phyloP scores from a whole-genome alignment of 163 green algal species.

The Chlorella variabilis region DNA sequence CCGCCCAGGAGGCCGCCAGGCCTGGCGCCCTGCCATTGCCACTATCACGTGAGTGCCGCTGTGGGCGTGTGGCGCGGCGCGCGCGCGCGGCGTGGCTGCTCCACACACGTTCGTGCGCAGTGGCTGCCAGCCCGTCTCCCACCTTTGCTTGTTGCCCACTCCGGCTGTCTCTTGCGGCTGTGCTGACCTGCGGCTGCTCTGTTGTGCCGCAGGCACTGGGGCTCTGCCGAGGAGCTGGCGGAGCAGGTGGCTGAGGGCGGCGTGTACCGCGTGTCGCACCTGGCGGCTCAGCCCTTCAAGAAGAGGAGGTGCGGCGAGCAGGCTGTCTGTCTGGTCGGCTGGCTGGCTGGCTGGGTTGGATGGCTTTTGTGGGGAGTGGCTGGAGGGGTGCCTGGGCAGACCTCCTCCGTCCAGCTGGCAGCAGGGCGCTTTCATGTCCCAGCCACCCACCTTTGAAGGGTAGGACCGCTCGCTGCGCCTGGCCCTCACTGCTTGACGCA shows the following conservation, averaged over 20 bases:
- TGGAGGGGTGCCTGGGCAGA: too few relatives aligned
- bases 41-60: slow-evolving; percentile 10
- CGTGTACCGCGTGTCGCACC: slow-evolving; percentile 15
- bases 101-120: background rate
- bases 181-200: too few relatives aligned
- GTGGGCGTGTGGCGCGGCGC: background rate
- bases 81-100: background rate
- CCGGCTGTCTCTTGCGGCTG: too few relatives aligned
- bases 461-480: too few relatives aligned
- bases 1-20: slow-evolving; percentile 1
- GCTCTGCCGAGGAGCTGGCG: slow-evolving; percentile 10
- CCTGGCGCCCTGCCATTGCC: background rate
- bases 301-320: background rate
- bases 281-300: background rate
- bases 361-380: too few relatives aligned
- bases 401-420: too few relatives aligned
- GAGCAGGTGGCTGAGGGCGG: slow-evolving; percentile 8
- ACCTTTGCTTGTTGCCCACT: too few relatives aligned
- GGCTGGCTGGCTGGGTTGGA: background rate
- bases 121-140: background rate
- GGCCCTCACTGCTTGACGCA: too few relatives aligned
- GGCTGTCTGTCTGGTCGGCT: background rate
- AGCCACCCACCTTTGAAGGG: too few relatives aligned
- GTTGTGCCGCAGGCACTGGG: slow-evolving; percentile 6
- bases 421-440: too few relatives aligned